Conservation (phyloP, 73 alveolate genomes). For the Stentor coeruleus region DNA sequence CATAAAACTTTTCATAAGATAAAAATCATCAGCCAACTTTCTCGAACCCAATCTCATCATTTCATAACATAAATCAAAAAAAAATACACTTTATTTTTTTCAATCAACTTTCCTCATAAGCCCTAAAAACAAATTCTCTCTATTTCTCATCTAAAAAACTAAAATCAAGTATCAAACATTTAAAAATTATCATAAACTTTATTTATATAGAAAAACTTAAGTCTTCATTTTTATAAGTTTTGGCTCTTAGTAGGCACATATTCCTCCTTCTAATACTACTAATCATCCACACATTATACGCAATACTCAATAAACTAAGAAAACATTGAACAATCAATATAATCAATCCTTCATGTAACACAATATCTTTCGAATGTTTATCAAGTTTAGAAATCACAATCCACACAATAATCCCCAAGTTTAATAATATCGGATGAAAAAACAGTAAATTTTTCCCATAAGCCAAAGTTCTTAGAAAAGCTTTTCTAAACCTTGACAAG, state of each 20-base stretch:
- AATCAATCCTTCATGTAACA: not conserved
- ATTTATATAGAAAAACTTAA: not conserved
- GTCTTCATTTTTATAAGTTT: not conserved
- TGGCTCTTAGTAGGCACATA: not conserved
- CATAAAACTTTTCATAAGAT: no score
- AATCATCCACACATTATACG: not conserved
- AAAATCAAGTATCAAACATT: no score
- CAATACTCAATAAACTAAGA: not conserved
- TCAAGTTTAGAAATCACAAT: not conserved
- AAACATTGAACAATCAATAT: not conserved
- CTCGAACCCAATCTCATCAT: no score
- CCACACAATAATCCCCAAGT: not conserved
- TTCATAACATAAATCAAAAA: no score
- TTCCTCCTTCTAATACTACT: not conserved
- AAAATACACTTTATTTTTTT: no score
- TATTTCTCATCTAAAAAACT: no score
- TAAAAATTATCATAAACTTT: no score
- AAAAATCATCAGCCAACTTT: no score
- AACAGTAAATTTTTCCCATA: not conserved
- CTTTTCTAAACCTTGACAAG: not conserved
- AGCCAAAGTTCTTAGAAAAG: not conserved
- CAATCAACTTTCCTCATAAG: no score
- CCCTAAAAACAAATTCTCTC: no score
- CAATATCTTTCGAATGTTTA: no score
- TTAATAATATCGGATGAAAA: not conserved